Evolutionary conservation across 495 filamentous ascomycete species (phyloP), one percentile per base, ranked within the genome.

Genomic region (Xylaria acuta): DNA sequence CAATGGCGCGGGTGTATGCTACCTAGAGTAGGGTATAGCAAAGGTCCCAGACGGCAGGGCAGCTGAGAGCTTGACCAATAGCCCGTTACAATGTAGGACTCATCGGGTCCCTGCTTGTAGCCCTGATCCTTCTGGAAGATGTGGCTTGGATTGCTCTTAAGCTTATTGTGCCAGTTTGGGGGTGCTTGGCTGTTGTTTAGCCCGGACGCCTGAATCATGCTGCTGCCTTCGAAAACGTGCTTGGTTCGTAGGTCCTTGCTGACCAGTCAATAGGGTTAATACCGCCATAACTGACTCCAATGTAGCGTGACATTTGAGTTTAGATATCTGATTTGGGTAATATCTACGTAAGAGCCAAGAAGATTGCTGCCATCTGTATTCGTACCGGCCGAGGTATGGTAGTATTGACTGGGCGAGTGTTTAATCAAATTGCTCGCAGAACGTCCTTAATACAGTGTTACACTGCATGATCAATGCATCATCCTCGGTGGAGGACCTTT

Each of bases 1-100:
- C 73, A 76, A 72, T 75, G 11, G 71, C 22, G 69, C 72, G 73
- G 73, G 66, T 67, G 49, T 20, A 34, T 60, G 53, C 54, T 25
- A 34, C 54, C 67, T 62, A 36, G n/a, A 51, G 64, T 45, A 67
- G 32, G 64, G 20, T 41, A 36, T 36, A 34, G 47, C 18, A 56
- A 7, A 41, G 65, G 25, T 56, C 49, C 47, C 36, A 27, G 65
- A 41, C 45, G 65, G 56, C n/a, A 40, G 18, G 36, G 65, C 22
- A 22, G 34, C 20, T 32, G 32, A 41, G 49, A 56, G 34, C 12
- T 34, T 27, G 49, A 20, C 65, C 65, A 67, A 67, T 67, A 16
- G 65, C 32, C 18, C 49, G 14, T 22, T 43, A 54, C 11, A 38
- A 56, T 43, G 32, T 9, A 67, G 47, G 34, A 54, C 49, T 67